phyloP scores from a whole-genome alignment of 306 rosid genomes.

The Erythrophleum fordii region DNA sequence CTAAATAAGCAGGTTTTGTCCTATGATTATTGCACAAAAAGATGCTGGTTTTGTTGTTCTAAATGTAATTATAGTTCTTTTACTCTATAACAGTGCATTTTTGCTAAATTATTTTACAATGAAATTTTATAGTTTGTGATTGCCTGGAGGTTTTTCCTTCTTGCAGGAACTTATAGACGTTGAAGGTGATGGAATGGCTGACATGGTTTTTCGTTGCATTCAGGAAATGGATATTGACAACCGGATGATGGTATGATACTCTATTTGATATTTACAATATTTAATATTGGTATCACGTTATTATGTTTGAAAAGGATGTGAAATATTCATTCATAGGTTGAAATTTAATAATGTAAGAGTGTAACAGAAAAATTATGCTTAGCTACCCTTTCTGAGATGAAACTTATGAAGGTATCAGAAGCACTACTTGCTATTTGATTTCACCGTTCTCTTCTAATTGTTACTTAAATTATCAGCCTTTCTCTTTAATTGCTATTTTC shows the following conservation, averaged over 20 bases:
- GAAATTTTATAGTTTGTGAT: conserved; percentile 29
- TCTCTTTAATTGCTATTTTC: conserved; percentile 8
- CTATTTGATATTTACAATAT: conserved; percentile 24
- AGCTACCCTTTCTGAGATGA: conserved; percentile 26
- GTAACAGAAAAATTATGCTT: conserved; percentile 13
- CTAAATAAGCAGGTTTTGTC: background rate
- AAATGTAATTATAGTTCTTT: background rate
- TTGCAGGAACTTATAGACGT: conserved; percentile 94
- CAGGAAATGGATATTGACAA: conserved; percentile 99
- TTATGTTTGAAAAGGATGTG: conserved; percentile 33
- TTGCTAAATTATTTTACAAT: conserved; percentile 8
- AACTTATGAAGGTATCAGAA: conserved; percentile 21
- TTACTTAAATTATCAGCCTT: background rate
- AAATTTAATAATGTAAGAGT: conserved; percentile 13
- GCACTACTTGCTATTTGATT: conserved; percentile 7
- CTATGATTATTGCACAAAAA: conserved; percentile 11
- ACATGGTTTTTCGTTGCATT: conserved; percentile 98
- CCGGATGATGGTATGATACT: conserved; percentile 83
- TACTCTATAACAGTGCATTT: conserved; percentile 17
- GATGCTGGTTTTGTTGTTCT: background rate
- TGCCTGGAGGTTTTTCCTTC: conserved; percentile 22
- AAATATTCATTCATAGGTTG: conserved; percentile 20
- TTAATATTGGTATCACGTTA: background rate
- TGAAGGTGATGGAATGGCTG: conserved; percentile 99
- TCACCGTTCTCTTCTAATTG: conserved; percentile 18